A percentile compares a stretch with the other conserved stretches of the same genome.
These are phyloP conservation scores for Pseudocercospora fijiensis DNA, from an alignment of 2,329 filamentous ascomycete genomes.

Conservation along the genomic window DNA sequence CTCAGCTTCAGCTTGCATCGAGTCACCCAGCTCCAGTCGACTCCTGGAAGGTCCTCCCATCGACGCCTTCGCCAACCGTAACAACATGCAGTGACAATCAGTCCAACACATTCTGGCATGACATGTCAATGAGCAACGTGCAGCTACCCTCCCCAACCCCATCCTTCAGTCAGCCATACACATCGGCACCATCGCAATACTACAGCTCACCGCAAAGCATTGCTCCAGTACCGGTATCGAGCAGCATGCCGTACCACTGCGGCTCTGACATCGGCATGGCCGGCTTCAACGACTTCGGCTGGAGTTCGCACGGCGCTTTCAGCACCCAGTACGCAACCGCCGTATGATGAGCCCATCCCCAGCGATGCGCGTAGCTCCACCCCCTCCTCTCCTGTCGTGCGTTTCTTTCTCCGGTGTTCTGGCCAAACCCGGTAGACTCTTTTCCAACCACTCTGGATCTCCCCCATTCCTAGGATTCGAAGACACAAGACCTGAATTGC, in stretches of 20 bases:
- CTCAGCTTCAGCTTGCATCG: slow-evolving; percentile 60
- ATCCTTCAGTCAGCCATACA: slow-evolving; percentile 75
- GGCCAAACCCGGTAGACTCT: slow-evolving; percentile 42
- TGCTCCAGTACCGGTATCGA: slow-evolving; percentile 77
- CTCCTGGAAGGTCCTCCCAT: slow-evolving; percentile 86
- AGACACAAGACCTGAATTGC: slow-evolving; percentile 36
- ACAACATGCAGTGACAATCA: slow-evolving; percentile 71
- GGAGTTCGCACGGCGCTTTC: slow-evolving; percentile 83
- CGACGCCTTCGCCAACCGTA: slow-evolving; percentile 71
- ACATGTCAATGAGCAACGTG: slow-evolving; percentile 71
- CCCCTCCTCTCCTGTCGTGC: slow-evolving; percentile 32
- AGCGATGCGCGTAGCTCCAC: slow-evolving; percentile 41
- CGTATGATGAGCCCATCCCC: slow-evolving; percentile 74
- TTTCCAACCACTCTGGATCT: slow-evolving; percentile 7
- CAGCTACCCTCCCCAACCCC: slow-evolving; percentile 73
- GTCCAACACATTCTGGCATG: slow-evolving; percentile 73
- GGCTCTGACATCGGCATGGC: slow-evolving; percentile 63
- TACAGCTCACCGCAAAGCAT: slow-evolving; percentile 76
- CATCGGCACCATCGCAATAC: slow-evolving; percentile 58
- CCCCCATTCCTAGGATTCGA: slow-evolving; percentile 25
- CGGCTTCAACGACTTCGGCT: slow-evolving; percentile 76
- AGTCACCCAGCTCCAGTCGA: slow-evolving; percentile 72
- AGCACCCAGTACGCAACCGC: slow-evolving; percentile 64
- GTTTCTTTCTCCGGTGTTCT: slow-evolving; percentile 41
- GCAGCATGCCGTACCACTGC: slow-evolving; percentile 80